Percentiles rank a stretch among this genome's conserved stretches.
Evolutionary conservation across 345 rosid genomes (phyloP).

Genomic region (Citrus mangshanensis): DNA sequence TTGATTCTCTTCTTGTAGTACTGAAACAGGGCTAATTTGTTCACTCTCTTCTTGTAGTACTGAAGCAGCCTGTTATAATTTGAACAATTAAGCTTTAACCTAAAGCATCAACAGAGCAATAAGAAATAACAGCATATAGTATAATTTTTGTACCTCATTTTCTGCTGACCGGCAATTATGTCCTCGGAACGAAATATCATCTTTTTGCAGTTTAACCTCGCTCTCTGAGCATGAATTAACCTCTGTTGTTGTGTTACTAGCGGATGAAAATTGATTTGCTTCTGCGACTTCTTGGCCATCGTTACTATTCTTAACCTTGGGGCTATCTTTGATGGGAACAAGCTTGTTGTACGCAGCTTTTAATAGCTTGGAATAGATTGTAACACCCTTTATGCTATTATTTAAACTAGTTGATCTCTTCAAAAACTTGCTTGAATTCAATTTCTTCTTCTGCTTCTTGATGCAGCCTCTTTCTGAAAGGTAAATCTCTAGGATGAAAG

Average conservation of each 20-base stretch:
- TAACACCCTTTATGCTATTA: slow-evolving; percentile 22
- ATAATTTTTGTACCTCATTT: slow-evolving; percentile 28
- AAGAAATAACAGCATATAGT: neutral
- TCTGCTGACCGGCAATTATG: slow-evolving; percentile 13
- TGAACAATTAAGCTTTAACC: neutral
- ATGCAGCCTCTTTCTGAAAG: slow-evolving; percentile 39
- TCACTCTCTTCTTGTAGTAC: slow-evolving; percentile 9
- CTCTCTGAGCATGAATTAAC: slow-evolving; percentile 33
- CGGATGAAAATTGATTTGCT: slow-evolving; percentile 24
- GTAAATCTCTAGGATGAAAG: slow-evolving; percentile 42
- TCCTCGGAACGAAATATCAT: neutral
- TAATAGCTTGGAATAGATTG: slow-evolving; percentile 22
- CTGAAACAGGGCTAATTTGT: slow-evolving; percentile 31
- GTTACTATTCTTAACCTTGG: slow-evolving; percentile 13
- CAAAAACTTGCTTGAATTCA: slow-evolving; percentile 17
- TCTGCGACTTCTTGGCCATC: slow-evolving; percentile 24
- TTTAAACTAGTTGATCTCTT: slow-evolving; percentile 5
- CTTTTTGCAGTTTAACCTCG: slow-evolving; percentile 17
- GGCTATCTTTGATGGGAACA: slow-evolving; percentile 13
- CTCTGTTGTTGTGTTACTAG: slow-evolving; percentile 26
- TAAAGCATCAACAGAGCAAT: neutral
- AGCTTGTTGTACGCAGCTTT: slow-evolving; percentile 26
- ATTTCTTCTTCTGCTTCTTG: slow-evolving; percentile 14
- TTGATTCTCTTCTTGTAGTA: slow-evolving; percentile 14
- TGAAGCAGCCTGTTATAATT: slow-evolving; percentile 35